Evolutionary conservation across 2,329 filamentous ascomycete species (phyloP), one percentile per base, ranked within the genome.

Genomic region (Fusarium sp.): DNA sequence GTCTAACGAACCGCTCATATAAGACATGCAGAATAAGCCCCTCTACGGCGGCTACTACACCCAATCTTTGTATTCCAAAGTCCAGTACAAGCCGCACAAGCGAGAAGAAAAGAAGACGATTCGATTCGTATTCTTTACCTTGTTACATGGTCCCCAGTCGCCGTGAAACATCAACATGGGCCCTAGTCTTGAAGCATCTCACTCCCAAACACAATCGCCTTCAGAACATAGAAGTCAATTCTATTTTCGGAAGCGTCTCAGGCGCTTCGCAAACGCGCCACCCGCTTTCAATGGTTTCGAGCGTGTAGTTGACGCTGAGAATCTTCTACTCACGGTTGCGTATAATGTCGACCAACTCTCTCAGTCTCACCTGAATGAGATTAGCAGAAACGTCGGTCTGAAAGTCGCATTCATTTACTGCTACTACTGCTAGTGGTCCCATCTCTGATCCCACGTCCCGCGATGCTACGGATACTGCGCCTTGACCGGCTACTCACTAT

Each of bases 201-300:
- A 52, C 53, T 55, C 46, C 62, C 54, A 75, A 72, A 72, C 65
- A 57, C 46, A 65, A 55, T 70, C 66, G 60, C 66, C 72, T 71
- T 55, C 63, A 66, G 55, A 49, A 62, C 56, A 70, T 66, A 60
- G 65, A 29, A 53, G 22, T 62, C 44, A 39, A 33, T 65, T 56
- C 74, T 76, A 76, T 76, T 75, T 76, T 74, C 50, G 66, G 74
- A 72, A 54, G 53, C 58, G 74, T 76, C 72, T 76, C 70, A 76
- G 70, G 67, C 71, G 71, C 70, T 68, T 75, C 74, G 57, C 53
- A 73, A 65, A 72, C 66, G 71, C 62, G 74, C 66, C 67, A 73
- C 54, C 67, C 65, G 62, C 73, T 53, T 65, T 50, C 49, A 27
- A 44, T 52, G 38, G 25, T 62, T 46, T n/a, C 20, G 25, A 22